A percentile compares a stretch with the other conserved stretches of the same genome.
Evolutionary conservation across 805 yeast genomes (phyloP).

Genomic region (Yarrowia phangngaensis): DNA sequence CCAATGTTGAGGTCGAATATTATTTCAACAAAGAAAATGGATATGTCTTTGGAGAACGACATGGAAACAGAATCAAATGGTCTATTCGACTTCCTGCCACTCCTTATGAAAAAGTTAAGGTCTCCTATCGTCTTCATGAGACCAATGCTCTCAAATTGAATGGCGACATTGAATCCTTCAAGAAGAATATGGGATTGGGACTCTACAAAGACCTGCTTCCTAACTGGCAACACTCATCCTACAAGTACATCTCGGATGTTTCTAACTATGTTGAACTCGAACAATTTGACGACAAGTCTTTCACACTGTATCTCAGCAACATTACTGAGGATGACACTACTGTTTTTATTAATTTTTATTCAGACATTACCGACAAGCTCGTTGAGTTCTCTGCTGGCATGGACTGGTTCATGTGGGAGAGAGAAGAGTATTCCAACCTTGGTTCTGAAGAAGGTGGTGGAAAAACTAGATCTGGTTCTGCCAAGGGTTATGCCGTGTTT

Average conservation of each 20-base stretch:
- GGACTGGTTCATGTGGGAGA: slow-evolving; percentile 16
- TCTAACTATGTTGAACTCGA: slow-evolving; percentile 1
- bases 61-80: neutral
- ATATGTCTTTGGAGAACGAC: neutral
- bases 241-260: neutral
- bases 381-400: slow-evolving; percentile 3
- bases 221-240: neutral
- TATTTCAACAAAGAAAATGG: neutral
- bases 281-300: neutral
- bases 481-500: slow-evolving; percentile 3
- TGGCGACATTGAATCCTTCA: neutral
- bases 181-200: neutral
- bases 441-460: neutral
- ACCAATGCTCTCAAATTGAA: neutral
- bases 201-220: slow-evolving; percentile 1
- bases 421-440: neutral
- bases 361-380: neutral
- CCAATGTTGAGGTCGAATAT: neutral
- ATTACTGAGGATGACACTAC: slow-evolving; percentile 10
- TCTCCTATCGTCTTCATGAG: neutral
- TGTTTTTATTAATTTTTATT: slow-evolving; percentile 6
- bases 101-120: neutral
- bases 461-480: neutral
- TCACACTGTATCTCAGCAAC: neutral
- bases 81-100: neutral